Base-by-base conservation (phyloP, 129 eudicot genomes). In the Ambrosia trifida region DNA sequence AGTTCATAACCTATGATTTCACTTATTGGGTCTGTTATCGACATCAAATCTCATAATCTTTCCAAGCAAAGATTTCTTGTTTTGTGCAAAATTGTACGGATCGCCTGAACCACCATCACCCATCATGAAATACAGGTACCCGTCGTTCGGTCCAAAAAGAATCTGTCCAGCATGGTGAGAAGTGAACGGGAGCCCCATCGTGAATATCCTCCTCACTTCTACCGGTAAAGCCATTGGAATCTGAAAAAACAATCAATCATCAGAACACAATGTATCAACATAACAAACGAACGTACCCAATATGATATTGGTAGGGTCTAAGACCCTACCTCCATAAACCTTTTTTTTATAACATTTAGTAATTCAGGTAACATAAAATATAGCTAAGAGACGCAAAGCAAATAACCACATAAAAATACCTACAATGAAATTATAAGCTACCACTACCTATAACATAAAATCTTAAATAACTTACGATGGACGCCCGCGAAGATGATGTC, bases 171-270 rank as follows among this genome's bases (percentile, higher is more conserved):
- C 96, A 35, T 92, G 98, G 82, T 89, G 96, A 72, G 73, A 16
- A 47, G 91, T 81, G 79, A 78, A 92, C 1, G 98, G 96, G 54
- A 92, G 91, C 1, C 96, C 98, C 95, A 92, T 89, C 20, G 98
- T 89, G 69, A 92, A 85, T 75, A 92, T 87, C 71, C 95, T 83
- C 77, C 98, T 85, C 52, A 83, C 89, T 82, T 88, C 96, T 35
- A 84, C 69, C 35, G 98, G 96, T 10, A 66, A 83, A 70, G 89
- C 98, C 50, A 52, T 79, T 70, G 82, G 77, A 28, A 82, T 89
- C 95, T 90, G 70, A 7, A 69, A 17, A 67, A n/a, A 52, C 69
- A 52, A 67, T 18, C 18, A 43, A 5, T 1, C 47, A 47, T 64
- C 44, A 41, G 13, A 64, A 33, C 4, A n/a, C 18, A 16, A 43